Evolutionary conservation across 2,329 filamentous ascomycete genomes (phyloP).

Genomic region (Arachnomyces sp.): DNA sequence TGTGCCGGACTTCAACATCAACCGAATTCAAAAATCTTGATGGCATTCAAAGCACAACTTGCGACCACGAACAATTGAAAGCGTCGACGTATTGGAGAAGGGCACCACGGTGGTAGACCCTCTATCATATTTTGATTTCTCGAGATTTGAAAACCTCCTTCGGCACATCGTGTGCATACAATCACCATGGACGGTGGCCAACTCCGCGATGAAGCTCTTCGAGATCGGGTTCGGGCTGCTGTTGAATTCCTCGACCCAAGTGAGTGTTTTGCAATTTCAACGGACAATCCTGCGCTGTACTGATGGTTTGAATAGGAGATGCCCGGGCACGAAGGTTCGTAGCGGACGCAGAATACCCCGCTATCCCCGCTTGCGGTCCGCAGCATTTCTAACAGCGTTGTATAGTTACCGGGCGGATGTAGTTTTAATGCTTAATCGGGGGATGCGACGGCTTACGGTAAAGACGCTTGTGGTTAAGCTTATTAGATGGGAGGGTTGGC

Average conservation of each 20-base stretch:
- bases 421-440: slow-evolving; percentile 61
- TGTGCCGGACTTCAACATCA: slow-evolving; percentile 29
- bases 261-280: slow-evolving; percentile 39
- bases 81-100: no score
- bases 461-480: slow-evolving; percentile 11
- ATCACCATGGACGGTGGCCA: slow-evolving; percentile 60
- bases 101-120: neutral
- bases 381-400: slow-evolving; percentile 43
- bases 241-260: slow-evolving; percentile 89
- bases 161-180: slow-evolving; percentile 8
- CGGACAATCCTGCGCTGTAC: slow-evolving; percentile 11
- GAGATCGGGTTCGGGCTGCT: slow-evolving; percentile 77
- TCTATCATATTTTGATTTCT: slow-evolving; percentile 1
- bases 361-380: slow-evolving; percentile 12
- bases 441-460: slow-evolving; percentile 49
- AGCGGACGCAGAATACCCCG: neutral
- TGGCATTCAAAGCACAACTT: no score
- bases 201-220: slow-evolving; percentile 75
- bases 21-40: slow-evolving; percentile 19
- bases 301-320: slow-evolving; percentile 40
- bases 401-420: slow-evolving; percentile 89
- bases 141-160: slow-evolving; percentile 4
- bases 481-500: neutral
- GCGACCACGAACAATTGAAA: no score
- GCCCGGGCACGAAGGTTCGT: slow-evolving; percentile 46